These are phyloP conservation scores for Syzygium aromaticum DNA, from an alignment of 345 rosid genomes.

Conservation along the genomic window DNA sequence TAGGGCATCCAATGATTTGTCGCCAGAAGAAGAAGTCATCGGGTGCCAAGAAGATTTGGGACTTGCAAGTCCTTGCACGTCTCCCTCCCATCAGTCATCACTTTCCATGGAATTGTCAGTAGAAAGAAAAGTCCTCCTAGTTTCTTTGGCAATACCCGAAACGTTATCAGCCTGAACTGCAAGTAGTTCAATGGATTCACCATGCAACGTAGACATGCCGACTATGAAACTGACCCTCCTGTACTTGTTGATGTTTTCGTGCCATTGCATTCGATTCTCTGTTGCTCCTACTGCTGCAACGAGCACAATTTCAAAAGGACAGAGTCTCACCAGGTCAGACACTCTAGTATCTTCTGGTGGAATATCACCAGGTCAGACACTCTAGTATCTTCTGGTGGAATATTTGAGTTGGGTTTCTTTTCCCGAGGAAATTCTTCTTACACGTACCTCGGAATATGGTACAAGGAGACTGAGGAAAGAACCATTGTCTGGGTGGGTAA, in stretches of 20 bases:
- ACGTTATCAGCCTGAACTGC: no score
- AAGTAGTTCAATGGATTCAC: no score
- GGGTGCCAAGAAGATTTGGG: no score
- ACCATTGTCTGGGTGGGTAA: constrained; percentile 40
- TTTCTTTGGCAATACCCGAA: no score
- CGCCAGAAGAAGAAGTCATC: no score
- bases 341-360: no score
- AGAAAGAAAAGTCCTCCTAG: no score
- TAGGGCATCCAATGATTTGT: no score
- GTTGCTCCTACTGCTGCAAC: background rate
- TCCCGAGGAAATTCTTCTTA: constrained; percentile 10
- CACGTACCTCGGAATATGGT: constrained; percentile 34
- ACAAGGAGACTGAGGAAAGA: constrained; percentile 7
- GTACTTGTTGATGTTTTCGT: background rate
- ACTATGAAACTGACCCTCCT: background rate
- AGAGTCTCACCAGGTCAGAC: no score
- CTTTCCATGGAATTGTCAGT: no score
- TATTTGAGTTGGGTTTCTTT: constrained; percentile 34
- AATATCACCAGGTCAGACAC: constrained; percentile 4
- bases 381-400: constrained; percentile 14
- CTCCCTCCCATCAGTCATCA: no score
- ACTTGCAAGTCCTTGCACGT: no score
- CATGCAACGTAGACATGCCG: background rate
- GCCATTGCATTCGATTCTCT: background rate
- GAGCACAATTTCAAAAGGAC: background rate